These are phyloP conservation scores for Zychaea mexicana DNA, from an alignment of 371 early-diverging fungal species.

Conservation along the genomic window DNA sequence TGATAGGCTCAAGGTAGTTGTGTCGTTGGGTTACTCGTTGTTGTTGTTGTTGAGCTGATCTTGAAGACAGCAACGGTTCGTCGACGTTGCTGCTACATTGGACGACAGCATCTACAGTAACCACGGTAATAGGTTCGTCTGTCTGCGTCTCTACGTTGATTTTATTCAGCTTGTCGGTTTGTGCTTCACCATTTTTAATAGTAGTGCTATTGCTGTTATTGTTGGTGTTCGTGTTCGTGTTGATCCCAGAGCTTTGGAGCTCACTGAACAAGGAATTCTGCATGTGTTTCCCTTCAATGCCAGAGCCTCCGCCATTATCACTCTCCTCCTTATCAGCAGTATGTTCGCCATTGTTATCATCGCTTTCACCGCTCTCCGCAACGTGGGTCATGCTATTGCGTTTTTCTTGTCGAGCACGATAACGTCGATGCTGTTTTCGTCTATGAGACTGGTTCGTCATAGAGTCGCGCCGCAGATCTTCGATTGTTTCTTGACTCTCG, in stretches of 20 bases:
- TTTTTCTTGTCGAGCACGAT: background rate
- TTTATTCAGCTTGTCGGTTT: background rate
- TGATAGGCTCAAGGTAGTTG: background rate
- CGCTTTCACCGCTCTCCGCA: background rate
- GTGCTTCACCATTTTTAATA: background rate
- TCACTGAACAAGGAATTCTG: background rate
- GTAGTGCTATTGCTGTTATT: background rate
- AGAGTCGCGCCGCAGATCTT: slow-evolving; percentile 25
- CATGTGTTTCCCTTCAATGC: background rate
- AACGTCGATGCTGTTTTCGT: background rate
- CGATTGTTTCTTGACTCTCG: slow-evolving; percentile 51
- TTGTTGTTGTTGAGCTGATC: background rate
- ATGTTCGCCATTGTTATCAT: background rate
- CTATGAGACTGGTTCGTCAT: background rate
- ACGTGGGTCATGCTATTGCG: background rate
- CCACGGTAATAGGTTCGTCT: background rate
- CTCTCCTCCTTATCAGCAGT: background rate
- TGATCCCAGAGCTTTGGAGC: background rate
- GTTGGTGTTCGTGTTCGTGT: too few species aligned
- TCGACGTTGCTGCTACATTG: background rate
- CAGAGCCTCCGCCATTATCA: background rate
- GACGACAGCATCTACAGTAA: background rate
- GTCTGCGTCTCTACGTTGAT: background rate
- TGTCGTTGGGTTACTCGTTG: background rate
- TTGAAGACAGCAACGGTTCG: background rate